Conservation (phyloP, 2,329 filamentous ascomycete species). For the Aspergillus puulaauensis region DNA sequence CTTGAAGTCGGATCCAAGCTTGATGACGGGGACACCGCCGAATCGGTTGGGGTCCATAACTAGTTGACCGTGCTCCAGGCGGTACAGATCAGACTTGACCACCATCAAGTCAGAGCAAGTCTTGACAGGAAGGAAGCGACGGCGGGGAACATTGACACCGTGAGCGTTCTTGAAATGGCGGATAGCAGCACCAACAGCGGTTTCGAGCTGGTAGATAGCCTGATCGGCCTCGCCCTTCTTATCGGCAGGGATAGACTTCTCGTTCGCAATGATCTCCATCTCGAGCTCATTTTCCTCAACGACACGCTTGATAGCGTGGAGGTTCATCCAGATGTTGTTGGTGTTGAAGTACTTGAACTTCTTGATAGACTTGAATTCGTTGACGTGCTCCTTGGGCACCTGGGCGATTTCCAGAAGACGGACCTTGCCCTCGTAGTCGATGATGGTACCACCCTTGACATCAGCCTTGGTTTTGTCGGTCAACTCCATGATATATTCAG, state of each 20-base stretch:
- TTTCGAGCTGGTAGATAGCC: constrained; percentile 97
- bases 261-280: constrained; percentile 99
- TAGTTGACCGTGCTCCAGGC: constrained; percentile 95
- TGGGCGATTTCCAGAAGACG: constrained; percentile 98
- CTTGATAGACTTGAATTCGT: constrained; percentile 99
- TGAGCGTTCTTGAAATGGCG: constrained; percentile 98
- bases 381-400: constrained; percentile 99
- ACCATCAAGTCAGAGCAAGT: constrained; percentile 99
- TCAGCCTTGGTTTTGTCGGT: constrained; percentile 99
- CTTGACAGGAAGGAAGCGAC: constrained; percentile 99
- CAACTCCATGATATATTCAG: constrained; percentile 99
- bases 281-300: constrained; percentile 97
- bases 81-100: constrained; percentile 99
- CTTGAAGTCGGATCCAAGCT: constrained; percentile 99
- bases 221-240: constrained; percentile 99
- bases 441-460: constrained; percentile 99
- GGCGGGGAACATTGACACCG: constrained; percentile 96
- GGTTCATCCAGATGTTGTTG: constrained; percentile 99
- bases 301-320: constrained; percentile 95
- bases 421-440: constrained; percentile 96
- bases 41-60: constrained; percentile 96
- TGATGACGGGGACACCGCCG: constrained; percentile 95
- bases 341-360: constrained; percentile 99
- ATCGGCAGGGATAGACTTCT: constrained; percentile 96
- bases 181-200: constrained; percentile 95